Base-by-base conservation (phyloP, 1,284 basidiomycete species). In the Boletus subluridellus region DNA sequence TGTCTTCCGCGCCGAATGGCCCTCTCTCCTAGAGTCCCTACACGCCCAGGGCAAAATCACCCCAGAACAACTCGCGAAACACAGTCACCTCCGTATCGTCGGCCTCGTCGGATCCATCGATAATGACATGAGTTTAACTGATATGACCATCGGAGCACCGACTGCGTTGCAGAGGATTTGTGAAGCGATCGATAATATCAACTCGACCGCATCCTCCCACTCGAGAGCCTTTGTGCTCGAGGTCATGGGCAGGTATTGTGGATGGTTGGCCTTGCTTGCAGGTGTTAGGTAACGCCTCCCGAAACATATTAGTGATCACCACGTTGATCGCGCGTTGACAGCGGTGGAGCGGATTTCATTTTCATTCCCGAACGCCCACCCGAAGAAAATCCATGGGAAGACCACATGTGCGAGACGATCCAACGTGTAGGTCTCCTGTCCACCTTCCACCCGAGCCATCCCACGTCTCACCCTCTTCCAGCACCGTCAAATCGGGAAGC, bases 231-330 rank as follows among this genome's bases (percentile, higher is more conserved):
- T 99, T 75, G 96, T 99, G 50, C 83, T 99, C 37, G 97, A 99
- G 73, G 96, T 99, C 61, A 99, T 99, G 97, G 97, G 97, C 30
- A 80, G 96, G 51, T 93, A 98, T 72, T 99, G 97, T 72, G 97
- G 97, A 38, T 99, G 95, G 97, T 82, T 99, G 30, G 95, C 96
- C 1, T 79, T 98, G 42, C 83, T 95, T 73, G 95, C 95, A 8
- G 95, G 92, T 63, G 89, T 98, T 49, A 92, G 91, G 82, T 90
- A 67, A 60, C 82, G 69, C 2, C 35, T 34, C 42, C 34, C 55
- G 26, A 39, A n/a, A 9, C 50, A n/a, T n/a, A 11, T 35, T 41
- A 24, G 28, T 15, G 52, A 45, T 21, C 26, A 9, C 28, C 53
- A 38, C 51, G 49, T 52, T 68, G 47, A 72, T 56, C 7, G 37